Evolutionary conservation across 2,329 filamentous ascomycete species (phyloP), one percentile per base, ranked within the genome.

Genomic region (Apiospora malaysiana): DNA sequence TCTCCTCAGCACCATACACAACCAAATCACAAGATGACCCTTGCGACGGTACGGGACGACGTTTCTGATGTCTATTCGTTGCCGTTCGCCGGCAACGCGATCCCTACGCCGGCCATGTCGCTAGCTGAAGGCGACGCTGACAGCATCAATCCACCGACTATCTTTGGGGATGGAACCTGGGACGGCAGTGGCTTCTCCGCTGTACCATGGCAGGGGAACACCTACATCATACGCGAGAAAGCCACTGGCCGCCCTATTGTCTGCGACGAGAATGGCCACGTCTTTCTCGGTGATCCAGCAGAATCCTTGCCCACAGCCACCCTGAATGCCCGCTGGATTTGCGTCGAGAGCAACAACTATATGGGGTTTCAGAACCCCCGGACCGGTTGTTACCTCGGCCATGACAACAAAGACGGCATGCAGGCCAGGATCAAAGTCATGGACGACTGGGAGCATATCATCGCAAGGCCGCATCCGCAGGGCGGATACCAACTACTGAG

Each of bases 401-500:
- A 43, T 23, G 6, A 45, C 21, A 18, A 16, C n/a, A 27, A 51
- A 27, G 40, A 66, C 40, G 5, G 8, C 40, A 23, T 42, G 37
- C 9, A 23, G 21, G 63, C 63, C 4, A 18, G 37, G 63, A 40
- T 40, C 8, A 12, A 4, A 4, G 4, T 21, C n/a, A 23, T 66
- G 8, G 27, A 21, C 18, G 63, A 43, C 18, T 66, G 63, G 63
- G 63, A 66, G 40, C 21, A 45, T 21, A 27, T 66, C 21, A 43
- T 27, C 21, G 63, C 25, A 0, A 14, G 40, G 40, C 63, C 63
- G 1, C 40, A 67, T n/a, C 65, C 40, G 0, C 21, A 27, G 40
- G 65, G 65, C 3, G 65, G 65, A 18, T 67, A 27, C 12, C 65
- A 67, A 23, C 40, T 67, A 27, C 40, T 67, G 23, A 67, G 63